Base-by-base conservation (phyloP, 139 green algal species). In the Trebouxia sp. region DNA sequence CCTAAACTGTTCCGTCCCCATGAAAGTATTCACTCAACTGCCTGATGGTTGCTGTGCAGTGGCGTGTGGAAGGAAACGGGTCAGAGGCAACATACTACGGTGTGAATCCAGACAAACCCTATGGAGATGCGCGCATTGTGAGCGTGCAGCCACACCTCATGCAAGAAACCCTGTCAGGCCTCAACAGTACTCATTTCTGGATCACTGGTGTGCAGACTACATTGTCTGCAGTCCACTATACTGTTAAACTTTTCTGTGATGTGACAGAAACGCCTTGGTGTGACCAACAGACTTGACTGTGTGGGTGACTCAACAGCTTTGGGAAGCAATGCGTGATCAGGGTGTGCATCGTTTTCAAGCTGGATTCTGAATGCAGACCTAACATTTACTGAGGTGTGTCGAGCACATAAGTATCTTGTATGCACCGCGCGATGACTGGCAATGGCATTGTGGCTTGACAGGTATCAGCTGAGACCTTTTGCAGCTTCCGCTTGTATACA, bases 131-230 rank as follows among this genome's bases (percentile, higher is more conserved):
- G 10, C 30, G 30, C 17, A 79, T 79, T n/a, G 30, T 79, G 26
- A 79, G 72, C 50, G 47, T 39, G 72, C 72, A 79, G 45, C 45
- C 72, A 15, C 42, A 65, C 12, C 47, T 66, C 42, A 43, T 79
- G 43, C 32, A 79, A 17, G 72, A 79, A 2, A 62, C 6, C 28
- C 28, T 10, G 8, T 48, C n/a, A 35, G 72, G 72, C 9, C 30
- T 79, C 12, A 62, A 79, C 47, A 65, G 5, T 47, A 79, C 72
- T 15, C 47, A 0, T 28, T 79, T 39, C 1, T 62, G 45, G 43
- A 42, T 79, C 20, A 53, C 22, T 14, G 22, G 17, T 32, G 48
- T 79, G 12, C 37, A 42, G 20, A 5, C 45, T 11, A 20, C 42
- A 30, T 28, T 28, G 11, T 15, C 45, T 43, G 72, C 72, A 30